Conservation (phyloP, 768 basidiomycete genomes). For the Exidia glandulosa region DNA sequence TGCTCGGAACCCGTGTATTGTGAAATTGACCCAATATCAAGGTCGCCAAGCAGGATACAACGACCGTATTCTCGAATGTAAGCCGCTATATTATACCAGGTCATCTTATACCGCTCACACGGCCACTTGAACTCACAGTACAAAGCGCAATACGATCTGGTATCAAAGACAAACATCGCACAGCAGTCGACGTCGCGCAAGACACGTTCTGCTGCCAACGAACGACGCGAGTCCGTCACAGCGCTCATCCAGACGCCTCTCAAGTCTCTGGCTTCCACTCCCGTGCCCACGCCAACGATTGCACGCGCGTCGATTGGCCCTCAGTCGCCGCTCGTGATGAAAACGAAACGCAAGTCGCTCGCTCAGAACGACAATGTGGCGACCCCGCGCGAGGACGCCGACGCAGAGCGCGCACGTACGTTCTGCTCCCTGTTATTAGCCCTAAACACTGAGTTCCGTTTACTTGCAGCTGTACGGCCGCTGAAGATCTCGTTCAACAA, state of each 20-base stretch:
- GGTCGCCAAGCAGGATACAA: constrained; percentile 64
- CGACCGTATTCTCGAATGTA: constrained; percentile 65
- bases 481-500: not conserved
- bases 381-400: not conserved
- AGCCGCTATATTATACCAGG: constrained; percentile 11
- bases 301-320: not conserved
- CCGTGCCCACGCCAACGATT: not conserved
- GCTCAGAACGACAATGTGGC: not conserved
- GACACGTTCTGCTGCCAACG: constrained; percentile 49
- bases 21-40: constrained; percentile 25
- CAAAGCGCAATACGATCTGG: constrained; percentile 50
- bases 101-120: not conserved
- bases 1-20: constrained; percentile 1
- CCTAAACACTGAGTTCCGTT: not conserved
- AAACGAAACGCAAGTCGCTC: not conserved
- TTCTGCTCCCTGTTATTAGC: not conserved
- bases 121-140: constrained; percentile 29
- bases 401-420: not conserved
- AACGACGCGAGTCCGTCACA: constrained; percentile 36
- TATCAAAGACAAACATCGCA: constrained; percentile 29
- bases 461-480: not conserved
- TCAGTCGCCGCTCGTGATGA: not conserved
- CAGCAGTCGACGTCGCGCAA: constrained; percentile 36
- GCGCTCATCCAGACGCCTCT: constrained; percentile 5
- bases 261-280: not conserved